phyloP scores from a whole-genome alignment of 2,329 filamentous ascomycete species.

The Aureobasidium sp. region DNA sequence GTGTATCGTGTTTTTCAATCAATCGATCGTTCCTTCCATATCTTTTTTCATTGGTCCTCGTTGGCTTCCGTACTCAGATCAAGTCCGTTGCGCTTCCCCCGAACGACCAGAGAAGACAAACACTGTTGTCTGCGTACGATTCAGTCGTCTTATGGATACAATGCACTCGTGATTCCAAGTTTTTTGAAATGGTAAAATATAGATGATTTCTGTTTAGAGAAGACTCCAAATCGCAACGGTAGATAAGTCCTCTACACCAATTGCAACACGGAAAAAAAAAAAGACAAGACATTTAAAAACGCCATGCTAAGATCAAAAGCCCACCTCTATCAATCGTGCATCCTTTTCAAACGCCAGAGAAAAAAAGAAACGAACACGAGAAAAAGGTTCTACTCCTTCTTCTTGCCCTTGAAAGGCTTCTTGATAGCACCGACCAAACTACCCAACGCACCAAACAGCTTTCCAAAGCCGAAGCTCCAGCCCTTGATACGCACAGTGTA shows the following conservation, averaged over 20 bases:
- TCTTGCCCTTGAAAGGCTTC: slow-evolving; percentile 22
- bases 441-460: slow-evolving; percentile 43
- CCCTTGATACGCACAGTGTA: slow-evolving; percentile 61
- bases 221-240: too few relatives aligned
- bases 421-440: slow-evolving; percentile 31
- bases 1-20: neutral
- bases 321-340: neutral
- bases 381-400: slow-evolving; percentile 4
- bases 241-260: neutral
- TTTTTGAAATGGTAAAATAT: too few relatives aligned
- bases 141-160: too few relatives aligned
- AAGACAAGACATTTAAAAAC: neutral
- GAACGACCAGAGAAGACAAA: neutral
- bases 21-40: neutral
- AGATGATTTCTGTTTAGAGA: too few relatives aligned
- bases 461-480: slow-evolving; percentile 61
- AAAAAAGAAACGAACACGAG: neutral
- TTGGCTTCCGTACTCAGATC: neutral
- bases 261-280: neutral
- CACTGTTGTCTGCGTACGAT: too few relatives aligned
- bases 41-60: neutral
- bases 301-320: neutral
- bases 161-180: too few relatives aligned
- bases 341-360: neutral
- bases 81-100: neutral